Evolutionary conservation across 2,329 filamentous ascomycete genomes (phyloP), one percentile per base, ranked within the genome.

Genomic region (Aureobasidium sp.): DNA sequence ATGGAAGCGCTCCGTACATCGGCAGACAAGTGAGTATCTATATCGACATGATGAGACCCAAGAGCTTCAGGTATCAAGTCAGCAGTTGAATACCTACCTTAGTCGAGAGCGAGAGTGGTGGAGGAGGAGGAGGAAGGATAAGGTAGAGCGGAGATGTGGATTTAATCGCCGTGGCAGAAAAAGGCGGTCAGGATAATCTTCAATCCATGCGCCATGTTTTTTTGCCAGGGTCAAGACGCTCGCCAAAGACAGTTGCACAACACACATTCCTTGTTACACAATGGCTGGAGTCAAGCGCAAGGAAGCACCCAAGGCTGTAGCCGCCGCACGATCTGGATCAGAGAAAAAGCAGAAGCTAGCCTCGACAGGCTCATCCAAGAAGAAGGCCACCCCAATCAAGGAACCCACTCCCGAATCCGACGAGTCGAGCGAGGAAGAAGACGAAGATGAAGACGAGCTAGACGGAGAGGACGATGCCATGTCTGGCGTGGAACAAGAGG

Each of bases 211-310:
- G 34, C 34, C 20, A 48, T 15, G 23, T 8, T 48, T 60, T 60
- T 51, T 60, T 34, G 29, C 44, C 32, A 59, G 29, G 55, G 39
- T 48, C 29, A 26, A 42, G 46, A 58, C 44, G 55, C 42, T 37
- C 29, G 29, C 12, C 26, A 26, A 29, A 32, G 34, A 46, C 37
- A 42, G 41, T 51, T 39, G 23, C 39, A 46, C 39, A 48, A 17
- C 29, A 57, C 29, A 32, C 56, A 41, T n/a, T n/a, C 15, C 12
- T 17, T 26, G 8, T 37, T 26, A 53, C 59, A 61, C 6, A 48
- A 75, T 75, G 72, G 72, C 70, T 4, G 75, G 73, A 63, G 66
- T 73, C 51, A 77, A 77, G 66, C 70, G 75, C 62, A 75, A 75
- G 58, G 71, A 74, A 63, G 70, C 70, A 51, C 71, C 70, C 2